A percentile compares a stretch with the other conserved stretches of the same genome.
These are phyloP conservation scores for Rutstroemia sp. DNA, from an alignment of 2,329 filamentous ascomycete species.

Conservation along the genomic window DNA sequence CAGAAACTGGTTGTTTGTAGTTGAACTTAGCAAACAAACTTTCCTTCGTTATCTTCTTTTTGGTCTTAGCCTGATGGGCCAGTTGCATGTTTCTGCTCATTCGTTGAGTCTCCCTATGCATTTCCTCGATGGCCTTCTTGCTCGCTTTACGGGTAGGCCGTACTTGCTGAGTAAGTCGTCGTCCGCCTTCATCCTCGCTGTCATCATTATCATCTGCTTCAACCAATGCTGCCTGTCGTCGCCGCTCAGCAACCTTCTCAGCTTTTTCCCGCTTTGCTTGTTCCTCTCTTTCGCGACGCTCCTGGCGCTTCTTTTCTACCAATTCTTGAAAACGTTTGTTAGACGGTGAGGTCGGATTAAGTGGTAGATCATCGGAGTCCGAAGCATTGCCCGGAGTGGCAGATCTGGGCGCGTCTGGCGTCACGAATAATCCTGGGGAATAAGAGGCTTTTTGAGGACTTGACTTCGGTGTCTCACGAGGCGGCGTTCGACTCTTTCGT, in stretches of 20 bases:
- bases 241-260: constrained; percentile 30
- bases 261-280: constrained; percentile 41
- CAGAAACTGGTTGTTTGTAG: constrained; percentile 41
- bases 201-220: constrained; percentile 47
- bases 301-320: constrained; percentile 64
- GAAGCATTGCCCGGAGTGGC: constrained; percentile 25
- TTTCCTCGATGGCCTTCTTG: constrained; percentile 91
- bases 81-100: constrained; percentile 87
- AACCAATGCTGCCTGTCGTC: constrained; percentile 41
- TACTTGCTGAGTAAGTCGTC: constrained; percentile 58
- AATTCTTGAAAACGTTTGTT: constrained; percentile 63
- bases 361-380: constrained; percentile 38
- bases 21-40: constrained; percentile 82
- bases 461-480: constrained; percentile 19
- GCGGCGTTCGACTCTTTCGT: constrained; percentile 19
- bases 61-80: constrained; percentile 80
- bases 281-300: constrained; percentile 61
- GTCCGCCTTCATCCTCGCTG: constrained; percentile 55
- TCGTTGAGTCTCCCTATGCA: constrained; percentile 89
- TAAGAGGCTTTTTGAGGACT: constrained; percentile 13
- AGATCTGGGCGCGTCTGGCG: constrained; percentile 24
- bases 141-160: constrained; percentile 77
- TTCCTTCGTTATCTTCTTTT: constrained; percentile 81
- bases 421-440: constrained; percentile 37
- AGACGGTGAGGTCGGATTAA: constrained; percentile 35